A percentile compares a stretch with the other conserved stretches of the same genome.
Conservation (phyloP, 2,329 filamentous ascomycete species). For the Penicillium italicum region DNA sequence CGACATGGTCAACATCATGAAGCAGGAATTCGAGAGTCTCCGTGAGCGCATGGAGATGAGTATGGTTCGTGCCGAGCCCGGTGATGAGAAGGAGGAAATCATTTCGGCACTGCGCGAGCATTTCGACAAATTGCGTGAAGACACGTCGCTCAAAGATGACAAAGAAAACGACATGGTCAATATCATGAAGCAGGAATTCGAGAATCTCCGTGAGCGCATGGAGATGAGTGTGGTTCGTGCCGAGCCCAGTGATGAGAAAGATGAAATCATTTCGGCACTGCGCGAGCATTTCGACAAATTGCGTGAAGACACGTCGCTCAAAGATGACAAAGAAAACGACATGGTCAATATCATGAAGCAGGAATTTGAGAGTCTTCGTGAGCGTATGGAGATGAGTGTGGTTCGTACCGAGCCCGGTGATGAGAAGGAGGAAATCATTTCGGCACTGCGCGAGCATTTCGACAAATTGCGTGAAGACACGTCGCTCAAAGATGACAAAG, state of each 20-base stretch:
- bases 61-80: slow-evolving; percentile 37
- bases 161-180: slow-evolving; percentile 48
- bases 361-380: slow-evolving; percentile 60
- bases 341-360: slow-evolving; percentile 50
- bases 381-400: slow-evolving; percentile 36
- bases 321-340: slow-evolving; percentile 52
- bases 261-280: slow-evolving; percentile 69
- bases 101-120: slow-evolving; percentile 62
- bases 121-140: slow-evolving; percentile 45
- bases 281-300: slow-evolving; percentile 46
- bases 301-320: slow-evolving; percentile 52
- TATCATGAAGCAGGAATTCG: slow-evolving; percentile 58
- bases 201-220: slow-evolving; percentile 53
- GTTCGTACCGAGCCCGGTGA: slow-evolving; percentile 40
- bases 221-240: slow-evolving; percentile 31
- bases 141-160: slow-evolving; percentile 52
- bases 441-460: slow-evolving; percentile 57
- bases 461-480: slow-evolving; percentile 49
- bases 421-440: slow-evolving; percentile 66
- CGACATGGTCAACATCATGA: slow-evolving; percentile 46
- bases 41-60: slow-evolving; percentile 46
- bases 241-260: slow-evolving; percentile 49
- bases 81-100: slow-evolving; percentile 61
- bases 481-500: slow-evolving; percentile 52
- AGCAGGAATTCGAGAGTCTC: slow-evolving; percentile 59